phyloP scores from a whole-genome alignment of 768 basidiomycete genomes.

The Rhizopogon roseolus region DNA sequence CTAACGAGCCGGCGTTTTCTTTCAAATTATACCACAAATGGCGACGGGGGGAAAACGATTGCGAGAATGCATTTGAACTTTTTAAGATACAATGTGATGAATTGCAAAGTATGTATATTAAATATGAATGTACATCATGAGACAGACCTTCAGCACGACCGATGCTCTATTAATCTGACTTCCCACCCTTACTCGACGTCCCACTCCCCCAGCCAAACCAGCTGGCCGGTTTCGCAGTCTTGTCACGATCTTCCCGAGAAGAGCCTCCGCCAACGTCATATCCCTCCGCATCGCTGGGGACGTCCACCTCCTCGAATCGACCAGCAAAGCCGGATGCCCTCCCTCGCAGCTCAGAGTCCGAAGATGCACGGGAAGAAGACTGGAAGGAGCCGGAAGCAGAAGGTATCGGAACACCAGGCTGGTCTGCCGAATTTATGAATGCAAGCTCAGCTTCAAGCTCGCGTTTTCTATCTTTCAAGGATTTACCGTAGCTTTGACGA shows the following conservation, averaged over 20 bases:
- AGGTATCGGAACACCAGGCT: slow-evolving; percentile 20
- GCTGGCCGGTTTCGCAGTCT: slow-evolving; percentile 26
- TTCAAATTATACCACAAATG: no score
- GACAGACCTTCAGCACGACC: neutral
- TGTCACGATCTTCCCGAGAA: slow-evolving; percentile 8
- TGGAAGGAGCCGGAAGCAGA: slow-evolving; percentile 27
- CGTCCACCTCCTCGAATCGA: slow-evolving; percentile 64
- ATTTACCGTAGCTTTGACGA: slow-evolving; percentile 8
- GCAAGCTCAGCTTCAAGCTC: slow-evolving; percentile 59
- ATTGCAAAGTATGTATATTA: neutral
- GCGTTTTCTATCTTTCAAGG: slow-evolving; percentile 40
- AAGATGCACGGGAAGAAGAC: slow-evolving; percentile 32
- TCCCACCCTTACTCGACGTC: slow-evolving; percentile 11
- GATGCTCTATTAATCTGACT: slow-evolving; percentile 13
- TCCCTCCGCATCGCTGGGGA: slow-evolving; percentile 67
- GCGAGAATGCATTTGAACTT: neutral
- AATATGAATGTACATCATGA: neutral
- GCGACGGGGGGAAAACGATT: neutral
- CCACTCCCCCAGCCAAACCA: slow-evolving; percentile 30
- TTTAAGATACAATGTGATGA: neutral
- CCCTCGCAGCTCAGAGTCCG: slow-evolving; percentile 40
- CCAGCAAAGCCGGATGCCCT: slow-evolving; percentile 36
- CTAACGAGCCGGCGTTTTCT: no score
- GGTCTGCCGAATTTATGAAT: slow-evolving; percentile 30
- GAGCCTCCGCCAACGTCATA: slow-evolving; percentile 37